These are phyloP conservation scores for Talaromyces sp. DNA, from an alignment of 2,329 filamentous ascomycete genomes.

Conservation along the genomic window DNA sequence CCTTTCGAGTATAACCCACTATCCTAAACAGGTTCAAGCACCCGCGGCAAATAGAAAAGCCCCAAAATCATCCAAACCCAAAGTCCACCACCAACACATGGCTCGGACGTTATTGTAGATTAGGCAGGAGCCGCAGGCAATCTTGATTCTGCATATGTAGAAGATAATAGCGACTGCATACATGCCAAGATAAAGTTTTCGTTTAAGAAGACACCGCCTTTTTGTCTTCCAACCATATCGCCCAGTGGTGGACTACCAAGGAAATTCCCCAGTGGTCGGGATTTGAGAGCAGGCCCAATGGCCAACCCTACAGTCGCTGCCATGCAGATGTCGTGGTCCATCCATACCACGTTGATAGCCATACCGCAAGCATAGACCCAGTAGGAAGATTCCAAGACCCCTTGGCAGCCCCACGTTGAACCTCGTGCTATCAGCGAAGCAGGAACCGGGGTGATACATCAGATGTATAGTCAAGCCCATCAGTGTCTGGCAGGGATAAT, in stretches of 20 bases:
- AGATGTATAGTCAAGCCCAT: background rate
- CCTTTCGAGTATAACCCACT: background rate
- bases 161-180: slow-evolving; percentile 16
- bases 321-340: slow-evolving; percentile 17
- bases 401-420: slow-evolving; percentile 5
- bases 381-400: background rate
- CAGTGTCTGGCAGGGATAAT: background rate
- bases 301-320: slow-evolving; percentile 13
- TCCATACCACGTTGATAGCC: slow-evolving; percentile 20
- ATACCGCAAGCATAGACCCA: slow-evolving; percentile 1
- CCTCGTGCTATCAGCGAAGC: slow-evolving; percentile 1
- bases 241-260: slow-evolving; percentile 2
- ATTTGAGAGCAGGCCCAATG: slow-evolving; percentile 4
- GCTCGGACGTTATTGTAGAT: slow-evolving; percentile 2
- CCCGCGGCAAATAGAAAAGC: background rate
- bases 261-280: slow-evolving; percentile 1
- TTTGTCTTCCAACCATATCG: slow-evolving; percentile 13
- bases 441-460: slow-evolving; percentile 1
- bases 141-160: slow-evolving; percentile 16
- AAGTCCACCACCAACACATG: background rate
- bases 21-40: background rate
- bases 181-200: slow-evolving; percentile 22
- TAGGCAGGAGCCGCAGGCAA: slow-evolving; percentile 19
- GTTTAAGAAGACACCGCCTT: slow-evolving; percentile 23
- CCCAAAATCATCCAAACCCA: background rate